phyloP scores from a whole-genome alignment of 331 rosid genomes.

The Rosa hybrid region DNA sequence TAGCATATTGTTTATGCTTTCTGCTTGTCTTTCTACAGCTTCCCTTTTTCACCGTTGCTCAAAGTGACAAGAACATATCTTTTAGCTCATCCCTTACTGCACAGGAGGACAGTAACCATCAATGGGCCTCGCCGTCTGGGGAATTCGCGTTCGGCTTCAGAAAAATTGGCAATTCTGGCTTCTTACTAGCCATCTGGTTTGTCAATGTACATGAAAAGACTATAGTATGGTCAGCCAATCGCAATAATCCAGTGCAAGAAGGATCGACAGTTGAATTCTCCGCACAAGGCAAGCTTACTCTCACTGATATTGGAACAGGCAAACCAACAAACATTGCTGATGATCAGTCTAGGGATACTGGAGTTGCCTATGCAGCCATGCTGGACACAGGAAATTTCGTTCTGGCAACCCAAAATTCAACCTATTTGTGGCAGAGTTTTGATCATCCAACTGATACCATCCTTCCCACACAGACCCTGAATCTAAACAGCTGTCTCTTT shows the following conservation, averaged over 20 bases:
- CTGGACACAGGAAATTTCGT: conserved; percentile 31
- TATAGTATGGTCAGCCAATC: conserved; percentile 14
- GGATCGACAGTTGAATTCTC: conserved; percentile 14
- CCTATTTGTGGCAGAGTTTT: conserved; percentile 29
- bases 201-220: not conserved
- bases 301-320: not conserved
- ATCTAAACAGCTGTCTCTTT: not conserved
- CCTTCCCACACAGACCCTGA: conserved; percentile 29
- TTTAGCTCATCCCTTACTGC: conserved; percentile 8
- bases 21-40: not conserved
- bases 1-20: not conserved
- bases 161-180: not conserved
- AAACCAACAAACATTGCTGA: not conserved
- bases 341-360: not conserved
- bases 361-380: conserved; percentile 22
- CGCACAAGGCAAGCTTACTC: not conserved
- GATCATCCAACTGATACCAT: conserved; percentile 25
- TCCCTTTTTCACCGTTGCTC: not conserved
- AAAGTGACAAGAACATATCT: not conserved
- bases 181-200: conserved; percentile 24
- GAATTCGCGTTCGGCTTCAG: conserved; percentile 22
- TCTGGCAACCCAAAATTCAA: not conserved
- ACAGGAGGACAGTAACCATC: not conserved
- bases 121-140: not conserved
- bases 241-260: not conserved